Conservation (phyloP, 495 filamentous ascomycete species). For the Margaritispora aquatica region DNA sequence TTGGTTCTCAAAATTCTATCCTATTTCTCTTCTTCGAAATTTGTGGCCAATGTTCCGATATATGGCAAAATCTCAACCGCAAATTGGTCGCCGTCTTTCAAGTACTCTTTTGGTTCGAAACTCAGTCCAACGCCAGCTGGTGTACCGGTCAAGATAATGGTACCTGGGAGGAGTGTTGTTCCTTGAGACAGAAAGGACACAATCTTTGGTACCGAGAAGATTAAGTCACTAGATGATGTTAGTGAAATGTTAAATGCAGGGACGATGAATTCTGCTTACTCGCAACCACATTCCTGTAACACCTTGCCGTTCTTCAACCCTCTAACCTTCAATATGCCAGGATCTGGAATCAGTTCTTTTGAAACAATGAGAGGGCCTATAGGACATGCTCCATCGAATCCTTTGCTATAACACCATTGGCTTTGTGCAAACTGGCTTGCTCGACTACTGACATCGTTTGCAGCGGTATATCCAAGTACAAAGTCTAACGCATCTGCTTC, state of each 20-base stretch:
- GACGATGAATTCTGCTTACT: constrained; percentile 31
- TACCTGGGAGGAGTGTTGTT: constrained; percentile 39
- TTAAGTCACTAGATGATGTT: constrained; percentile 32
- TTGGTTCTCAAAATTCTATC: neutral
- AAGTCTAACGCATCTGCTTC: constrained; percentile 39
- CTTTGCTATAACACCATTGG: constrained; percentile 43
- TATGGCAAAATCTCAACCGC: constrained; percentile 40
- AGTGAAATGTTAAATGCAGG: constrained; percentile 1
- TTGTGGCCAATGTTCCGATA: constrained; percentile 38
- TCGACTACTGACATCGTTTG: constrained; percentile 41
- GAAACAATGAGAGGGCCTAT: constrained; percentile 51
- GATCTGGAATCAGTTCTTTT: constrained; percentile 41
- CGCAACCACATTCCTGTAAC: constrained; percentile 42
- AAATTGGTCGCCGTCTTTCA: constrained; percentile 41
- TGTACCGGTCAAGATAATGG: constrained; percentile 41
- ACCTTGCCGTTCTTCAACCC: constrained; percentile 42
- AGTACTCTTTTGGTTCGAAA: constrained; percentile 33
- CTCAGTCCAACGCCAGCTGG: constrained; percentile 40
- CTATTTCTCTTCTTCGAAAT: constrained; percentile 38
- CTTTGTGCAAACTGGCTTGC: constrained; percentile 37
- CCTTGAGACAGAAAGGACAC: constrained; percentile 43
- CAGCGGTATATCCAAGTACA: constrained; percentile 39
- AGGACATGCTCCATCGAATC: constrained; percentile 39
- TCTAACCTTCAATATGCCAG: constrained; percentile 29
- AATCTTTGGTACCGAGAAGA: constrained; percentile 39